phyloP scores from a whole-genome alignment of 345 rosid genomes.

The Brassica incana region DNA sequence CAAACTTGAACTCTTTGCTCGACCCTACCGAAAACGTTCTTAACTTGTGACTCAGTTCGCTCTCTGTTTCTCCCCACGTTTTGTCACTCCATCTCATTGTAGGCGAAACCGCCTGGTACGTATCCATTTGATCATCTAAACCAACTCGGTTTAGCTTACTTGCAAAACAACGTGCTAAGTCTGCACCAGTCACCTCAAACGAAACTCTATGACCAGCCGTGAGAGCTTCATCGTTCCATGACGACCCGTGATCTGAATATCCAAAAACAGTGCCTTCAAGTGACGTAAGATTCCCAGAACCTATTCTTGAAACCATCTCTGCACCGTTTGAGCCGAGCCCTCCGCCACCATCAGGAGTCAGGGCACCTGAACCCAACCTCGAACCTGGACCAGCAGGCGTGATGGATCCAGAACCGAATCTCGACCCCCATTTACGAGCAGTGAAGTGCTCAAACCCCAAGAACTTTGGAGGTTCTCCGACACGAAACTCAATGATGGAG shows the following conservation, averaged over 20 bases:
- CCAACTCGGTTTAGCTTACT: slow-evolving; percentile 39
- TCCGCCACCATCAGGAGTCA: slow-evolving; percentile 66
- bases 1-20: slow-evolving; percentile 82
- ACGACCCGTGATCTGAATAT: slow-evolving; percentile 43
- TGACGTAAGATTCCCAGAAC: background rate
- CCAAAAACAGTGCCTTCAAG: background rate
- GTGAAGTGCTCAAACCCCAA: slow-evolving; percentile 65
- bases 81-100: slow-evolving; percentile 12
- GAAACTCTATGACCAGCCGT: slow-evolving; percentile 67
- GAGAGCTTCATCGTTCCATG: slow-evolving; percentile 40
- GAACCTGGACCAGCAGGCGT: slow-evolving; percentile 83
- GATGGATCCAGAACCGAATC: slow-evolving; percentile 78
- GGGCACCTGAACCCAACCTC: slow-evolving; percentile 38
- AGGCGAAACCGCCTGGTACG: background rate
- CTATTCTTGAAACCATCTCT: slow-evolving; percentile 51
- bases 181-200: slow-evolving; percentile 91
- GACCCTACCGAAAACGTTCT: slow-evolving; percentile 65
- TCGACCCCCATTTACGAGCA: slow-evolving; percentile 75
- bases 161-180: slow-evolving; percentile 83
- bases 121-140: slow-evolving; percentile 38
- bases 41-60: slow-evolving; percentile 65
- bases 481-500: slow-evolving; percentile 61
- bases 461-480: slow-evolving; percentile 64
- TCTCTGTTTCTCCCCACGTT: slow-evolving; percentile 50
- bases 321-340: slow-evolving; percentile 59